Base-by-base conservation (phyloP, 2,329 filamentous ascomycete species). In the Neopestalotiopsis sp. region DNA sequence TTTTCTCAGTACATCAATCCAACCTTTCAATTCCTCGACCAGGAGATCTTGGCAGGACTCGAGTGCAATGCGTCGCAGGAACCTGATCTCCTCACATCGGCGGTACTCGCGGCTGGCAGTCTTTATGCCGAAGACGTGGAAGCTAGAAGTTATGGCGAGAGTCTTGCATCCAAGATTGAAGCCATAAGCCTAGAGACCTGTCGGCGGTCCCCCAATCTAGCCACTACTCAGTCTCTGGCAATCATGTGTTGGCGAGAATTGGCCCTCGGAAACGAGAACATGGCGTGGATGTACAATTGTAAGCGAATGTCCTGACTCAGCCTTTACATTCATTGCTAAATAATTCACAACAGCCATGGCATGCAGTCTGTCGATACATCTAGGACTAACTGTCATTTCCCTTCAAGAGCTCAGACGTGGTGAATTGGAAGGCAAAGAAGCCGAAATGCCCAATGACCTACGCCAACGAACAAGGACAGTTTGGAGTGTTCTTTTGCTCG, bases 221-320 rank as follows among this genome's bases (percentile, higher is more conserved):
- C 28, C 57, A 61, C 57, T 5, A 34, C n/a, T 9, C 28, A 61
- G 20, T 30, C 57, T 30, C 10, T 61, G 28, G 24, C 57, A 34
- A 61, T 61, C 24, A 61, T 61, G 57, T 61, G 57, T 30, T 61
- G 57, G 57, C 57, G 57, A 7, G 57, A 61, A n/a, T 24, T 61
- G 20, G 17, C 17, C 3, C 24, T 61, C 5, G 57, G 57, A 1
- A 17, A 61, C 9, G 57, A 61, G 9, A 61, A 61, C 24, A 61
- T 61, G 57, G 57, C 28, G 2, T 61, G 57, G 57, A 61, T 61
- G 57, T 61, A 61, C 32, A 61, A 61, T 61, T 30, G 57, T 61
- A 28, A 9, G 57, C 30, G 20, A n/a, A 28, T 7, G 2, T 2
- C 6, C 24, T 9, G 57, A 14, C 45, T 2, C 0, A 17, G n/a